These are phyloP conservation scores for Trichophyton equinum DNA, from an alignment of 2,329 filamentous ascomycete genomes.

Conservation along the genomic window DNA sequence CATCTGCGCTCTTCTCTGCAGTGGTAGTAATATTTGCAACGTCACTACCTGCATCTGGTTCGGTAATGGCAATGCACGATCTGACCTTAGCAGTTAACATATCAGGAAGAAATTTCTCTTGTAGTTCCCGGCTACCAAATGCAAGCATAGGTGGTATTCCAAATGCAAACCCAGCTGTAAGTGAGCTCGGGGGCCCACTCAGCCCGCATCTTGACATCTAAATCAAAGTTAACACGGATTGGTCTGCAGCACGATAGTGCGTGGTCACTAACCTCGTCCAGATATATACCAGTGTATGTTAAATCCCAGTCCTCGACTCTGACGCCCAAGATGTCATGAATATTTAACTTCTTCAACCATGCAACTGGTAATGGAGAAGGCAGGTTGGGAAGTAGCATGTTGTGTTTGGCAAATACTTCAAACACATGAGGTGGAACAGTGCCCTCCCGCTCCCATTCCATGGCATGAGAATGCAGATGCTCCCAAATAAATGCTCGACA, in stretches of 20 bases:
- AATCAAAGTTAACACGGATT: background rate
- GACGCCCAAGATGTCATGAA: conserved; percentile 53
- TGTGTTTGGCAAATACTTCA: conserved; percentile 48
- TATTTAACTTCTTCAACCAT: conserved; percentile 54
- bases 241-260: background rate
- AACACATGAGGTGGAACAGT: conserved; percentile 54
- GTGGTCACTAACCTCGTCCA: conserved; percentile 43
- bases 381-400: conserved; percentile 59
- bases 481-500: conserved; percentile 54
- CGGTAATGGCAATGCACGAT: conserved; percentile 65
- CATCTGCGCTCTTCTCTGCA: conserved; percentile 48
- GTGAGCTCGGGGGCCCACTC: conserved; percentile 48
- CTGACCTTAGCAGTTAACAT: conserved; percentile 54
- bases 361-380: conserved; percentile 56
- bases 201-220: conserved; percentile 54
- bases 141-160: conserved; percentile 60
- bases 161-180: conserved; percentile 61
- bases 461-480: conserved; percentile 48
- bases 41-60: conserved; percentile 61
- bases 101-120: conserved; percentile 55
- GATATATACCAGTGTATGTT: conserved; percentile 56
- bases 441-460: conserved; percentile 58
- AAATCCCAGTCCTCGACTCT: conserved; percentile 65
- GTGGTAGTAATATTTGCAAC: conserved; percentile 61
- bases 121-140: conserved; percentile 49